Evolutionary conservation across 2,329 filamentous ascomycete species (phyloP).

Genomic region (Boeremia exigua): DNA sequence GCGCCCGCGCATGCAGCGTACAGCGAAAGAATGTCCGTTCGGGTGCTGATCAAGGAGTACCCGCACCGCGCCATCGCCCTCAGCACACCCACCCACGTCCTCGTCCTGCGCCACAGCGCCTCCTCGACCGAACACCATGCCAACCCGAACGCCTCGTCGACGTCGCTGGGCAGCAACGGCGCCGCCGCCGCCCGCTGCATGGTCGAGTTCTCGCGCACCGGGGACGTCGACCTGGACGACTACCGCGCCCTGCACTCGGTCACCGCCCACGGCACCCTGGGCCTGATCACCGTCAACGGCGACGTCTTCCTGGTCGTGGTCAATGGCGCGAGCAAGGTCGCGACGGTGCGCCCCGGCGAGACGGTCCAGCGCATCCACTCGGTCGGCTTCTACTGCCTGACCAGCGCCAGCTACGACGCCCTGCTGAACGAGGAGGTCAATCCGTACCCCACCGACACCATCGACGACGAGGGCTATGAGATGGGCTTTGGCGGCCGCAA

Average conservation of each 20-base stretch:
- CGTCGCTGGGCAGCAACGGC: slow-evolving; percentile 54
- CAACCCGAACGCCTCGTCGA: slow-evolving; percentile 60
- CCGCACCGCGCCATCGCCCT: slow-evolving; percentile 88
- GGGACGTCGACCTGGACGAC: slow-evolving; percentile 71
- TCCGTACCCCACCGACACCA: slow-evolving; percentile 60
- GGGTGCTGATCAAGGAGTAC: slow-evolving; percentile 83
- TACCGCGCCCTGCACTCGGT: slow-evolving; percentile 78
- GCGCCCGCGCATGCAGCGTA: slow-evolving; percentile 17
- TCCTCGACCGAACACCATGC: slow-evolving; percentile 61
- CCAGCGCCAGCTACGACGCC: slow-evolving; percentile 83
- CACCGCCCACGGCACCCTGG: slow-evolving; percentile 83
- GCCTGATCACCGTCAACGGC: slow-evolving; percentile 79
- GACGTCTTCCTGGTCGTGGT: slow-evolving; percentile 94
- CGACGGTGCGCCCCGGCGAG: slow-evolving; percentile 84
- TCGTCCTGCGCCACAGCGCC: slow-evolving; percentile 82
- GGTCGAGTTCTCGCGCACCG: slow-evolving; percentile 78
- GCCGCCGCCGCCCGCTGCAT: slow-evolving; percentile 68
- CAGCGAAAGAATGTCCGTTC: slow-evolving; percentile 57
- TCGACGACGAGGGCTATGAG: slow-evolving; percentile 61
- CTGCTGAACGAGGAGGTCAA: slow-evolving; percentile 66
- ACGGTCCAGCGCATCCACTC: slow-evolving; percentile 84
- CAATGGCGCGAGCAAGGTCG: slow-evolving; percentile 77
- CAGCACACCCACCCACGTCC: slow-evolving; percentile 76
- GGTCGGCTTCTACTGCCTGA: slow-evolving; percentile 92
- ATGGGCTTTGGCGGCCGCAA: slow-evolving; percentile 61